Evolutionary conservation across 176 grass and related monocot species (phyloP).

Genomic region (Oryza meyeriana): DNA sequence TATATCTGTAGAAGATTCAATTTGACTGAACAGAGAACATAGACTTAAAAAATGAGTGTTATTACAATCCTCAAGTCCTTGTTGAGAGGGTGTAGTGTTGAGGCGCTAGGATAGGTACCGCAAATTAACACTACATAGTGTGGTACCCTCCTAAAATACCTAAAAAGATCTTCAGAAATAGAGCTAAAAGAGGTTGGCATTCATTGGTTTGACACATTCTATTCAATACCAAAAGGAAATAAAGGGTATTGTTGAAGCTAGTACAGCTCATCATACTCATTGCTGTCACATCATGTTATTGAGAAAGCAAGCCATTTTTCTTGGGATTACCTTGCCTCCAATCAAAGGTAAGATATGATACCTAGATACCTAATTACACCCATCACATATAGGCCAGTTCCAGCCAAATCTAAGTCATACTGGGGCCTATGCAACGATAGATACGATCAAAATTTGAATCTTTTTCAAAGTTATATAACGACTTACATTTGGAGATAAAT

Average conservation of each 20-base stretch:
- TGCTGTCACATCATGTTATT: not conserved
- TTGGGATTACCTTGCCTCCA: not conserved
- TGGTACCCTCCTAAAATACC: not conserved
- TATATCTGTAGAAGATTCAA: not conserved
- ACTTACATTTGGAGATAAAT: not conserved
- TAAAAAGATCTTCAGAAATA: not conserved
- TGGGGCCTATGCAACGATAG: not conserved
- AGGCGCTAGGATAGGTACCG: not conserved
- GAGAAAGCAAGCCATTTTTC: not conserved
- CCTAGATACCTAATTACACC: not conserved
- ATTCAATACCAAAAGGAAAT: slow-evolving; percentile 3
- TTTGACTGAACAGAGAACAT: not conserved
- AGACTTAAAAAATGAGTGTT: not conserved
- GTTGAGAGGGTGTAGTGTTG: not conserved
- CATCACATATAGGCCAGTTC: not conserved
- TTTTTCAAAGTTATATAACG: not conserved
- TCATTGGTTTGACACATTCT: not conserved
- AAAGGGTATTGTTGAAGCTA: not conserved
- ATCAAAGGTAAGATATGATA: slow-evolving; percentile 3
- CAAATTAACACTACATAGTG: not conserved
- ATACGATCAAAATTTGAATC: not conserved
- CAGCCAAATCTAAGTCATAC: not conserved
- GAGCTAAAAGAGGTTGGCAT: slow-evolving; percentile 2
- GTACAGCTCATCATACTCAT: not conserved
- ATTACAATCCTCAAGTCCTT: not conserved